These are phyloP conservation scores for Nicotiana obtusifolia DNA, from an alignment of 257 asterid species.

Conservation along the genomic window DNA sequence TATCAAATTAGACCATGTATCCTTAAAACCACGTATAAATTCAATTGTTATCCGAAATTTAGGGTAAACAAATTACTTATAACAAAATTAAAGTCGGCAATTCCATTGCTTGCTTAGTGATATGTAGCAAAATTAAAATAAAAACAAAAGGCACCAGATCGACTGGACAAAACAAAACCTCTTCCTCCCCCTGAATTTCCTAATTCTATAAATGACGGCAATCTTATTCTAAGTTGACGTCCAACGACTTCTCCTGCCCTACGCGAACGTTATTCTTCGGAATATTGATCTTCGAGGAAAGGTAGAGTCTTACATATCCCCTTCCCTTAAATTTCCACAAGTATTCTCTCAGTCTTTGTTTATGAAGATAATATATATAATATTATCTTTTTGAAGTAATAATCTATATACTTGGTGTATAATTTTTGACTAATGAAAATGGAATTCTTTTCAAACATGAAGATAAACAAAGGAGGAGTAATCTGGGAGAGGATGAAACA, in stretches of 20 bases:
- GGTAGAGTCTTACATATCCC: background rate
- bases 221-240: background rate
- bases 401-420: background rate
- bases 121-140: too few species aligned
- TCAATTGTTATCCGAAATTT: too few species aligned
- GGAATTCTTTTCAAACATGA: background rate
- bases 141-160: too few species aligned
- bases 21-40: too few species aligned
- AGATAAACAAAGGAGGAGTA: background rate
- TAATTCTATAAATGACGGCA: too few species aligned
- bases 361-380: background rate
- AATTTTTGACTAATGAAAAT: background rate
- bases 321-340: background rate
- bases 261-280: background rate
- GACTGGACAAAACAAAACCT: too few species aligned
- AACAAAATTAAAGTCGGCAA: too few species aligned
- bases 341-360: background rate
- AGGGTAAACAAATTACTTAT: too few species aligned
- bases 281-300: background rate
- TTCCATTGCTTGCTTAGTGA: too few species aligned
- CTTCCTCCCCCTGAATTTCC: too few species aligned
- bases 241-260: background rate
- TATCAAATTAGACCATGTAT: too few species aligned
- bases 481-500: constrained; percentile 27
- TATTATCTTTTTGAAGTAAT: background rate